Percentiles rank a stretch among this genome's conserved stretches.
phyloP scores from a whole-genome alignment of 345 rosid species.

The Citrus sinensis region DNA sequence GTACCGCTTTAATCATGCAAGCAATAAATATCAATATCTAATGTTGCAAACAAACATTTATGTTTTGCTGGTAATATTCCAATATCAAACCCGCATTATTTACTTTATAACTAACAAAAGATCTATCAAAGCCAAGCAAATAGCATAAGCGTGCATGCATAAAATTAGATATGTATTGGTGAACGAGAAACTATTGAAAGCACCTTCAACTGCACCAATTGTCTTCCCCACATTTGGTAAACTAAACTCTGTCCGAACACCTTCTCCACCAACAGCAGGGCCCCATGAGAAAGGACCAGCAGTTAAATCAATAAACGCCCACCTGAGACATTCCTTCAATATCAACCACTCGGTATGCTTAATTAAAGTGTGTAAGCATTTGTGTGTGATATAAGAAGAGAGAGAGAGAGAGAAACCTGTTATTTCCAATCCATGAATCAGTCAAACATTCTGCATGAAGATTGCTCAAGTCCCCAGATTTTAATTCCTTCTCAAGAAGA shows the following conservation, averaged over 20 bases:
- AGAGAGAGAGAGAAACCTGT: conserved; percentile 65
- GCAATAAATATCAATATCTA: background rate
- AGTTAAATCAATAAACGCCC: conserved; percentile 90
- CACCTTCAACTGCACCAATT: conserved; percentile 97
- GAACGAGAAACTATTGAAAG: background rate
- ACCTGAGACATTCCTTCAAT: conserved; percentile 44
- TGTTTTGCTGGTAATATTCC: background rate
- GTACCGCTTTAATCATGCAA: background rate
- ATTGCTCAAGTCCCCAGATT: conserved; percentile 65
- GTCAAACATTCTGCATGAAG: conserved; percentile 84
- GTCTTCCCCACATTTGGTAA: conserved; percentile 93
- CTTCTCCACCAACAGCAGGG: conserved; percentile 99
- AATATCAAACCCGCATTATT: conserved; percentile 1
- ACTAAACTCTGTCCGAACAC: conserved; percentile 86
- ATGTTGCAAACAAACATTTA: background rate
- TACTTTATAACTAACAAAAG: background rate
- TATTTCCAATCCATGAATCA: conserved; percentile 94
- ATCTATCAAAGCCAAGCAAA: background rate
- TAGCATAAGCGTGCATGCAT: background rate
- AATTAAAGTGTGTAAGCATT: background rate
- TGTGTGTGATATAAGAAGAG: conserved; percentile 11
- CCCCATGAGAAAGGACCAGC: conserved; percentile 99
- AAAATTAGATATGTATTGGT: background rate
- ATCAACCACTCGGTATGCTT: background rate
- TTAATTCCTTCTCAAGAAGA: conserved; percentile 57